phyloP scores from a whole-genome alignment of 495 filamentous ascomycete species.

The Amniculicola lignicola region DNA sequence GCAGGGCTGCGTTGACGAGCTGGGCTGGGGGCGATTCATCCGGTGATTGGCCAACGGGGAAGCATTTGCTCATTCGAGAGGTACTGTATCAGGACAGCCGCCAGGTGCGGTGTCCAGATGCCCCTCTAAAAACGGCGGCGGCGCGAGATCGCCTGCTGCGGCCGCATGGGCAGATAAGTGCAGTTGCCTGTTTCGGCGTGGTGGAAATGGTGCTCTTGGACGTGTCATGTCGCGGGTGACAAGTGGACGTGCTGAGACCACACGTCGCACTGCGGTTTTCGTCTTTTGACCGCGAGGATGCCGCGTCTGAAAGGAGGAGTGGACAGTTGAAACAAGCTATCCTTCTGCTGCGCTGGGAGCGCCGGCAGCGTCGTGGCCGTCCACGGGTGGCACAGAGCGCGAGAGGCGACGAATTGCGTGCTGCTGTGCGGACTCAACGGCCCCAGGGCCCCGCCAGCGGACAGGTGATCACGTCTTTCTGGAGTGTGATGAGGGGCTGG shows the following conservation, averaged over 20 bases:
- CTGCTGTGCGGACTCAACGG: background rate
- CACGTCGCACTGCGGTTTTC: background rate
- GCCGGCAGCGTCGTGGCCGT: too few species aligned
- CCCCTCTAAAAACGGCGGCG: too few species aligned
- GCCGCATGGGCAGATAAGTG: background rate
- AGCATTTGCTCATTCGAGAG: too few species aligned
- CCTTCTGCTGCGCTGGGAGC: too few species aligned
- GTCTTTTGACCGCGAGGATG: too few species aligned
- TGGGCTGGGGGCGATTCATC: background rate
- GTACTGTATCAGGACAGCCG: background rate
- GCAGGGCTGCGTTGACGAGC: conserved; percentile 9
- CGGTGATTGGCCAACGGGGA: conserved; percentile 11
- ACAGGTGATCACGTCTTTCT: background rate
- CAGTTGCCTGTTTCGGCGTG: background rate
- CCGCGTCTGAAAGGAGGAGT: too few species aligned
- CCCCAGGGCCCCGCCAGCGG: background rate
- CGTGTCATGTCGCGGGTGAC: background rate
- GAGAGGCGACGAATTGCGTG: conserved; percentile 20
- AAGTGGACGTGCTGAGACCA: background rate
- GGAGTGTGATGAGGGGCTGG: too few species aligned
- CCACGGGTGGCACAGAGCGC: conserved; percentile 26
- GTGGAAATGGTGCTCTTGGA: background rate
- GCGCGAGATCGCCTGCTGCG: conserved; percentile 10
- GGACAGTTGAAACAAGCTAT: too few species aligned
- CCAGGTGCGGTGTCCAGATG: background rate